Base-by-base conservation (phyloP, 2,329 filamentous ascomycete species). In the Nemania serpens region DNA sequence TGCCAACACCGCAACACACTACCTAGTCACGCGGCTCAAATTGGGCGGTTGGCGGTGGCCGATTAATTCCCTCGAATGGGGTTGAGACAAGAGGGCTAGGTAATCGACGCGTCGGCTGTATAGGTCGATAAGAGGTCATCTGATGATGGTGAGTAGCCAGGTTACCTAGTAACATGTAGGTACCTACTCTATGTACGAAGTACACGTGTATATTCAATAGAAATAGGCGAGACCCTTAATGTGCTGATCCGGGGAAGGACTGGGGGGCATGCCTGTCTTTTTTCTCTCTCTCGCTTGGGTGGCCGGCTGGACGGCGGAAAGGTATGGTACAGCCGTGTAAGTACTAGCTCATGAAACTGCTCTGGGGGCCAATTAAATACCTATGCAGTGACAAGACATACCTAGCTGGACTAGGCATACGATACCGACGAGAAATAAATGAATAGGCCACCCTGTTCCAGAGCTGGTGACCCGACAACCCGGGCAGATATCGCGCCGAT, bases 381-480 rank as follows among this genome's bases (percentile, higher is more conserved):
- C 7, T 29, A 29, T 29, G 7, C 7, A 7, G 25, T 29, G 25
- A 7, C 25, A 29, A 29, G 25, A 29, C 25, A 7, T 7, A 29
- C 4, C 4, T 29, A 29, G n/a, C n/a, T n/a, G n/a, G n/a, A n/a
- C n/a, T n/a, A n/a, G n/a, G n/a, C 7, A 29, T 29, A 29, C 25
- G 25, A 29, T 29, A 29, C 25, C 25, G 25, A 29, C 25, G 7
- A 29, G 12, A 50, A 47, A 52, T 17, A 54, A 22, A 52, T 50
- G 37, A 52, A 39, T 17, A 41, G 1, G 29, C 46, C 36, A 42
- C 36, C 18, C n/a, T 15, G 13, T 22, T 46, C n/a, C 10, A 52
- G 34, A 49, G 34, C 56, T 22, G 17, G 49, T 58, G 60, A 63
- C 60, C 60, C 57, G 57, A 57, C 60, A 63, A 34, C 48, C 39